Evolutionary conservation across 345 rosid species (phyloP), one percentile per base, ranked within the genome.

Genomic region (rapeseed (Brassica napus)): DNA sequence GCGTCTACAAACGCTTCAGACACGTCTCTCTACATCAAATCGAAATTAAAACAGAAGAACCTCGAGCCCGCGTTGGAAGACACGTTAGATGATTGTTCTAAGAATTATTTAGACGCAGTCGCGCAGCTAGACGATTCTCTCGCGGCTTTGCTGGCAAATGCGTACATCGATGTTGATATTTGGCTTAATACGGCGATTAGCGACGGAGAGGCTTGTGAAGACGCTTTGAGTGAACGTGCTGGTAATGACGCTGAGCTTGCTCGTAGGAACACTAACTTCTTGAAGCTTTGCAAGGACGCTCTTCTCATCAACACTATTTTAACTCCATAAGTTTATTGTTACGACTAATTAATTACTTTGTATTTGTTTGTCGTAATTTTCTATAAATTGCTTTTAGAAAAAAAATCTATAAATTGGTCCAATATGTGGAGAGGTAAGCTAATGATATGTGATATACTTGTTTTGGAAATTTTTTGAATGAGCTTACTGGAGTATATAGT

Each of bases 101-200:
- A 91, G 5, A 65, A 54, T 4, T 91, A 88, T 81, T 12, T 75
- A 3, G 93, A 90, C 32, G 92, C 90, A 0, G 82, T 82, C 11
- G 77, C 84, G 24, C 97, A 90, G 68, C 88, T 92, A 0, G 94
- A 90, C 2, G 86, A 86, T 71, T 83, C 91, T 14, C 34, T 88
- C 0, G 88, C 90, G 0, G 90, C 89, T 26, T 66, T 90, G 77
- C 61, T 85, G 23, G 76, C 82, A 1, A 79, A 82, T 35, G 84
- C 80, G 10, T 81, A 18, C 32, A 35, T 37, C 0, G 91, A 91
- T 44, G 86, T 85, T 3, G 68, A 47, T 10, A 47, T 60, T 14
- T 89, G 86, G 91, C 79, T 92, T 14, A 44, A 71, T 1, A 84
- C 86, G 0, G 91, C 98, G 0, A 65, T 88, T 3, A 72, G 84